Percentiles rank a stretch among this genome's conserved stretches.
These are phyloP conservation scores for Zizania latifolia DNA, from an alignment of 176 grass and related monocot genomes.

Conservation along the genomic window DNA sequence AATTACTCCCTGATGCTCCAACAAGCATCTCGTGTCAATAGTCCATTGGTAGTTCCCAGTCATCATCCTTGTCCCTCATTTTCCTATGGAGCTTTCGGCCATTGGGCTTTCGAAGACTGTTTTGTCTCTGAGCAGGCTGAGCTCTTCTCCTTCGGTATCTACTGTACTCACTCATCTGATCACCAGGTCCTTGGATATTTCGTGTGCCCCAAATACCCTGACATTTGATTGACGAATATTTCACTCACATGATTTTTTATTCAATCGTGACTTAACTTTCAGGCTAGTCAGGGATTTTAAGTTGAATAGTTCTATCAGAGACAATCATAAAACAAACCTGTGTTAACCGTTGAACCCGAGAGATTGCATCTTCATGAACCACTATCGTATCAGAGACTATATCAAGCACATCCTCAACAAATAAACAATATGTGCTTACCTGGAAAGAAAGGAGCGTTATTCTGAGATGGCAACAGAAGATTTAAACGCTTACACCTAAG, in stretches of 20 bases:
- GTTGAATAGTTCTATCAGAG: conserved; percentile 11
- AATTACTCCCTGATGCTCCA: neutral
- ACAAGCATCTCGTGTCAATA: conserved; percentile 26
- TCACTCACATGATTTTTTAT: neutral
- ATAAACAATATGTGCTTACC: conserved; percentile 87
- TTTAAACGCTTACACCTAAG: neutral
- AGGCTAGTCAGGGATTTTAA: neutral
- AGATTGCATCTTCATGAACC: conserved; percentile 72
- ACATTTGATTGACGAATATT: neutral
- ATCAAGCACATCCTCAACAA: conserved; percentile 81
- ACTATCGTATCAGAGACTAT: conserved; percentile 68
- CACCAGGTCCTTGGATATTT: conserved; percentile 41
- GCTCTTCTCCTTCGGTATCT: conserved; percentile 34
- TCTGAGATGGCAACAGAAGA: neutral
- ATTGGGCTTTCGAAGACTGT: conserved; percentile 12
- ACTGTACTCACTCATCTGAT: conserved; percentile 39
- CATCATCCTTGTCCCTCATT: conserved; percentile 36
- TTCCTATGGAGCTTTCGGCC: conserved; percentile 37
- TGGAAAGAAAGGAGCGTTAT: conserved; percentile 20
- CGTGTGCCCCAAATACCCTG: conserved; percentile 73
- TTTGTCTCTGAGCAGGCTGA: conserved; percentile 12
- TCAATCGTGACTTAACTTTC: neutral
- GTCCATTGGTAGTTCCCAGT: conserved; percentile 86
- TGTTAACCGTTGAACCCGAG: conserved; percentile 82
- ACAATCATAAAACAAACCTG: conserved; percentile 45